Evolutionary conservation across 306 rosid genomes (phyloP), one percentile per base, ranked within the genome.

Genomic region (Rubus idaeus): DNA sequence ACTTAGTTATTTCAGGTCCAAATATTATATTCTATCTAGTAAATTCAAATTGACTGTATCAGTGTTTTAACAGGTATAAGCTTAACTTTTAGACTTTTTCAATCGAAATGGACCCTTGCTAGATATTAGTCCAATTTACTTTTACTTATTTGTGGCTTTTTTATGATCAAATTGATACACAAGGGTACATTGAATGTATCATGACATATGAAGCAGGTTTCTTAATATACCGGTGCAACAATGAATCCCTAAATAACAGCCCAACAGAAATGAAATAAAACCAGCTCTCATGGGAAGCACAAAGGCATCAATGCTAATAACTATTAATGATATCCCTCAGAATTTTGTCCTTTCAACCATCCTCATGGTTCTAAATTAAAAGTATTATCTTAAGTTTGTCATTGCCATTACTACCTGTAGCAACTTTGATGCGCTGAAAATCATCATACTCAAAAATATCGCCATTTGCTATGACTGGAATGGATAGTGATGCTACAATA

Each of bases 401-500:
- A 6, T 81, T 56, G 61, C 30, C 26, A 73, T 51, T 73, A 62
- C 77, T 83, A 94, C 98, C 94, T 83, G 98, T 94, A 44, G 89
- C 92, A 71, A 83, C 82, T 86, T 87, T 91, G 44, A 91, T 88
- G 73, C 83, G 84, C 71, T 79, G 86, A 77, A 91, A 66, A 87
- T 94, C 97, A 2, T 73, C 87, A 68, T 86, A 83, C 87, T 94
- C 92, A 72, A 91, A 88, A 71, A 94, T 88, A 82, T 91, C 92
- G 4, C 97, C 98, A 74, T 91, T 94, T 56, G 96, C 98, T 78
- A 93, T 90, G 57, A 93, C 96, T 56, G 98, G 98, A 85, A 93
- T 86, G 50, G 96, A 88, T 77, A 91, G 65, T 62, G 98, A 91
- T 75, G 96, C 87, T 30, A 86, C 98, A 56, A 94, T 87, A 87